phyloP scores from a whole-genome alignment of 345 rosid genomes.

The Pugionium cornutum region DNA sequence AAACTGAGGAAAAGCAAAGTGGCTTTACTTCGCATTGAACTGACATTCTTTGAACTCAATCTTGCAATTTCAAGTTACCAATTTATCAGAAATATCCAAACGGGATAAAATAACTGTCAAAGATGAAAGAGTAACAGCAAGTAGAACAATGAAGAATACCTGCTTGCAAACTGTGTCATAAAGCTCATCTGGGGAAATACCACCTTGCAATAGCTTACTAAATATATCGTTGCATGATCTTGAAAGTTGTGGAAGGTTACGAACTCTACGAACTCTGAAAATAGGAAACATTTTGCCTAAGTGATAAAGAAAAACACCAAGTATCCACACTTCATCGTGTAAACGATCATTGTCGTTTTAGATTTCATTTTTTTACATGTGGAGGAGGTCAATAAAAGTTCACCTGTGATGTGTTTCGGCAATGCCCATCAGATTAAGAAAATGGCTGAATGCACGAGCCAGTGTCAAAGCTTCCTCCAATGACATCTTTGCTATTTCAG shows the following conservation, averaged over 20 bases:
- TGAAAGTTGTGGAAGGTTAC: slow-evolving; percentile 54
- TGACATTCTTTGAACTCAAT: slow-evolving; percentile 1
- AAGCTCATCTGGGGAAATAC: slow-evolving; percentile 73
- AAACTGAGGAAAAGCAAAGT: neutral
- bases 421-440: slow-evolving; percentile 88
- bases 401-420: slow-evolving; percentile 97
- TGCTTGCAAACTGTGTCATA: slow-evolving; percentile 77
- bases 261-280: slow-evolving; percentile 75
- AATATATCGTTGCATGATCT: slow-evolving; percentile 93
- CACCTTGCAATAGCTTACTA: slow-evolving; percentile 75
- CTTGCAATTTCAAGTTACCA: slow-evolving; percentile 6
- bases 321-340: slow-evolving; percentile 15
- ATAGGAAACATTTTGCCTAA: neutral
- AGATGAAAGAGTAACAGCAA: slow-evolving; percentile 7
- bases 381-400: neutral
- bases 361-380: neutral
- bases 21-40: slow-evolving; percentile 8
- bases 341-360: neutral
- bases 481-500: slow-evolving; percentile 77
- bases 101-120: neutral
- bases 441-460: slow-evolving; percentile 94
- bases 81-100: neutral
- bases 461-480: slow-evolving; percentile 81
- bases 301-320: slow-evolving; percentile 14
- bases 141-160: slow-evolving; percentile 44